Evolutionary conservation across 306 rosid genomes (phyloP).

Genomic region (Comarum palustre): DNA sequence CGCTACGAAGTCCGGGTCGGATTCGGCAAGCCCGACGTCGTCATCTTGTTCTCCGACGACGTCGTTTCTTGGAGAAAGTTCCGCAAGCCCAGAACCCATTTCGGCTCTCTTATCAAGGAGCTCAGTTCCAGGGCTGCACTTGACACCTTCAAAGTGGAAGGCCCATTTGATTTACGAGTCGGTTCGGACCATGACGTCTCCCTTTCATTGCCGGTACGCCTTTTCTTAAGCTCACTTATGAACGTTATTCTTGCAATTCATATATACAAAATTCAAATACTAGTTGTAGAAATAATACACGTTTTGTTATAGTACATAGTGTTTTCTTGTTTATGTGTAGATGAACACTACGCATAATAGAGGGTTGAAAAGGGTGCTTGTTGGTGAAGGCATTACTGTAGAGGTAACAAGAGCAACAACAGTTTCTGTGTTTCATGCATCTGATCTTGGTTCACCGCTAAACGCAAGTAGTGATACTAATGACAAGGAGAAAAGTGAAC

Average conservation of each 20-base stretch:
- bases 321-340: constrained; percentile 34
- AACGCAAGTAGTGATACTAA: constrained; percentile 36
- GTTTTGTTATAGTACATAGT: background rate
- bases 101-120: constrained; percentile 45
- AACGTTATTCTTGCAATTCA: too few species aligned
- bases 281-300: too few species aligned
- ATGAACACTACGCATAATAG: constrained; percentile 52
- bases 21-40: constrained; percentile 38
- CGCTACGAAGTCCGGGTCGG: constrained; percentile 56
- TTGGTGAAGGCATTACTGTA: constrained; percentile 74
- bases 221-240: too few species aligned
- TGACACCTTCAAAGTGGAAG: constrained; percentile 55
- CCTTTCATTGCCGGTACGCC: constrained; percentile 59
- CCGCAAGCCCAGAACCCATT: constrained; percentile 36
- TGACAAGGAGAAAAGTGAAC: constrained; percentile 32
- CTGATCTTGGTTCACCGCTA: constrained; percentile 37
- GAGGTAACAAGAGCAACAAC: constrained; percentile 71
- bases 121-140: constrained; percentile 46
- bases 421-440: constrained; percentile 56
- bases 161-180: constrained; percentile 68
- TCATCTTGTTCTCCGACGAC: constrained; percentile 53
- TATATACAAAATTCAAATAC: background rate
- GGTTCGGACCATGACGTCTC: constrained; percentile 39
- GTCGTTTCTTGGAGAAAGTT: constrained; percentile 61
- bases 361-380: constrained; percentile 70